Evolutionary conservation across 371 early-diverging fungal genomes (phyloP).

Genomic region (Entomophthora muscae): DNA sequence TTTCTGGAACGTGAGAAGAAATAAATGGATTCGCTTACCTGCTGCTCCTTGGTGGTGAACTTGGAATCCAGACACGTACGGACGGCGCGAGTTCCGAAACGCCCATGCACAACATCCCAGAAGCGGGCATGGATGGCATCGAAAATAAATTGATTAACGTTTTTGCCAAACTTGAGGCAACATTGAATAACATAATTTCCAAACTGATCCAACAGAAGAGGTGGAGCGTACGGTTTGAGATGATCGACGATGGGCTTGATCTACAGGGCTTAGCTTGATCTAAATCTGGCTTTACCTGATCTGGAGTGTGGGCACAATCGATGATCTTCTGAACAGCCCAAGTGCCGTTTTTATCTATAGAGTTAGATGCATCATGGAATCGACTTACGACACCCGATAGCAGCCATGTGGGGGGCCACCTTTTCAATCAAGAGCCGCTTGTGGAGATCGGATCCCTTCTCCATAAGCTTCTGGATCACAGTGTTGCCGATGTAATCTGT

Average conservation of each 20-base stretch:
- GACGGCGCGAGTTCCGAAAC: slow-evolving; percentile 96
- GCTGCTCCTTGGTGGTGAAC: slow-evolving; percentile 60
- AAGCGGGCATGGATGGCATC: slow-evolving; percentile 79
- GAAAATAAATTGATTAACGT: slow-evolving; percentile 77
- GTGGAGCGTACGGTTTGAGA: slow-evolving; percentile 62
- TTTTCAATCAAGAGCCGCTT: slow-evolving; percentile 38
- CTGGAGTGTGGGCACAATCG: slow-evolving; percentile 56
- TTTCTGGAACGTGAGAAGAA: slow-evolving; percentile 24
- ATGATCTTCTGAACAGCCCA: slow-evolving; percentile 97
- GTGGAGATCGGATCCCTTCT: slow-evolving; percentile 47
- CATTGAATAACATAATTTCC: slow-evolving; percentile 97
- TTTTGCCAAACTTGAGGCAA: slow-evolving; percentile 64
- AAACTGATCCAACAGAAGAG: slow-evolving; percentile 84
- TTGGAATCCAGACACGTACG: slow-evolving; percentile 83
- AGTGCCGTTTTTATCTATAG: slow-evolving; percentile 73
- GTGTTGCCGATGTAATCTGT: slow-evolving; percentile 93
- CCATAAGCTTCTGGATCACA: slow-evolving; percentile 79
- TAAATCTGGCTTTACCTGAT: slow-evolving; percentile 23
- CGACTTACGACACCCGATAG: slow-evolving; percentile 57
- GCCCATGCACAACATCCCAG: slow-evolving; percentile 77
- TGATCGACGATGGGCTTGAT: slow-evolving; percentile 45
- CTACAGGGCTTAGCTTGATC: slow-evolving; percentile 9
- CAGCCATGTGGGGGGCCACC: slow-evolving; percentile 68
- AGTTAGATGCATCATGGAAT: slow-evolving; percentile 12
- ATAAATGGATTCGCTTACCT: slow-evolving; percentile 19